A percentile compares a stretch with the other conserved stretches of the same genome.
These are phyloP conservation scores for Sinapis alba DNA, from an alignment of 441 rosid species.

Conservation along the genomic window DNA sequence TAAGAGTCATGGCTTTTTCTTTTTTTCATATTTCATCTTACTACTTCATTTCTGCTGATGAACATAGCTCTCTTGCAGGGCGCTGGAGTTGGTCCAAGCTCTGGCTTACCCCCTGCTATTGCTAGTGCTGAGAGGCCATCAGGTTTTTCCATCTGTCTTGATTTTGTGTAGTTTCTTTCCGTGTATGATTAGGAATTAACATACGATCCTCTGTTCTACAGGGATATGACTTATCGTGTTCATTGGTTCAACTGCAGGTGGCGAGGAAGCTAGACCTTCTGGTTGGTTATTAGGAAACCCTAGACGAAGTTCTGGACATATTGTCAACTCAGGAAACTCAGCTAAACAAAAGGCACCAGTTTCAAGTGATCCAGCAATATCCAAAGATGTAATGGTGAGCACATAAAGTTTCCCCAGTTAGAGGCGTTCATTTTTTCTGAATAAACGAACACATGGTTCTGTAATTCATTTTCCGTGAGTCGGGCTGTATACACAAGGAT, in stretches of 20 bases:
- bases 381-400: constrained; percentile 72
- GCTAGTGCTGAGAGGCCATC: constrained; percentile 72
- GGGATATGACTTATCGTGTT: constrained; percentile 17
- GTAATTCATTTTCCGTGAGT: background rate
- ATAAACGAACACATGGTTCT: background rate
- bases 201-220: constrained; percentile 10
- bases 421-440: background rate
- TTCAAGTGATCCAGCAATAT: constrained; percentile 58
- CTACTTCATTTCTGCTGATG: constrained; percentile 2
- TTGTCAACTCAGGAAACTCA: constrained; percentile 55
- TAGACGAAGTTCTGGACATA: constrained; percentile 68
- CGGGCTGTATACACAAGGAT: background rate
- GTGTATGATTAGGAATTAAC: background rate
- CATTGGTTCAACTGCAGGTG: constrained; percentile 48
- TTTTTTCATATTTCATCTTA: background rate
- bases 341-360: constrained; percentile 74
- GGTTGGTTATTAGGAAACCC: constrained; percentile 72
- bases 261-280: constrained; percentile 63
- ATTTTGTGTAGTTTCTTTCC: background rate
- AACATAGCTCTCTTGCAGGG: constrained; percentile 48
- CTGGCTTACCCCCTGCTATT: constrained; percentile 75
- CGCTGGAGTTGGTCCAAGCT: constrained; percentile 82
- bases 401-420: background rate
- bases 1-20: constrained; percentile 35
- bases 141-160: constrained; percentile 47